Conservation (phyloP, 257 asterid species). For the Forsythia suspensa region DNA sequence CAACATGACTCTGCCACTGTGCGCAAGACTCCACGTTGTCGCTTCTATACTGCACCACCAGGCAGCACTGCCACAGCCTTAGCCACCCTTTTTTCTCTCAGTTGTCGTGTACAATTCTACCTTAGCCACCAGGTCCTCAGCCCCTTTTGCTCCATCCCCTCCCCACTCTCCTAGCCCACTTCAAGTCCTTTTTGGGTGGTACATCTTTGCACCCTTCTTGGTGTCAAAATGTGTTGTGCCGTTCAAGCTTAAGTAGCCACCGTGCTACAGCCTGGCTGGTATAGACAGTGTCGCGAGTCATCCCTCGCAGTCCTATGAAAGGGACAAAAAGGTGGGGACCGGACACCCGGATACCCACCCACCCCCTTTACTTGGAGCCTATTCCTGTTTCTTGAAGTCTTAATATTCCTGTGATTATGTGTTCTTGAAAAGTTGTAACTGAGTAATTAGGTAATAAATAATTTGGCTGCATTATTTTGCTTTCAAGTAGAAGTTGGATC, state of each 20-base stretch:
- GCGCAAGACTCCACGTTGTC: conserved; percentile 27
- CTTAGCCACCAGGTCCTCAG: neutral
- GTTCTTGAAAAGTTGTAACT: neutral
- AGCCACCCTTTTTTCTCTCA: conserved; percentile 33
- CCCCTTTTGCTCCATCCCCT: neutral
- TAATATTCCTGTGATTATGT: conserved; percentile 17
- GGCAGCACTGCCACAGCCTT: neutral
- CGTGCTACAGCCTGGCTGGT: too few species aligned
- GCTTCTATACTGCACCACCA: conserved; percentile 14
- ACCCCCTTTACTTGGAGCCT: neutral
- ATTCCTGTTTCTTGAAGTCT: neutral
- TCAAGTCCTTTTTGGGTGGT: too few species aligned
- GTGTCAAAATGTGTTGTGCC: too few species aligned
- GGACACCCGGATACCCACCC: neutral
- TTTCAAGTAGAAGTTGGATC: conserved; percentile 24
- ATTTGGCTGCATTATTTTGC: conserved; percentile 23
- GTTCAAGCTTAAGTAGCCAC: too few species aligned
- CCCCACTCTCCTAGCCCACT: too few species aligned
- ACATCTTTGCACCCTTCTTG: too few species aligned
- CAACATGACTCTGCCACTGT: conserved; percentile 35
- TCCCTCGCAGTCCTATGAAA: too few species aligned
- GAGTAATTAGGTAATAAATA: conserved; percentile 27
- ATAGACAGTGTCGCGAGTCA: too few species aligned
- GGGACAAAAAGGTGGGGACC: too few species aligned
- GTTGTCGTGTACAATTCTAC: conserved; percentile 20